phyloP scores from a whole-genome alignment of 2,329 filamentous ascomycete species.

The Cordyceps cicadae region DNA sequence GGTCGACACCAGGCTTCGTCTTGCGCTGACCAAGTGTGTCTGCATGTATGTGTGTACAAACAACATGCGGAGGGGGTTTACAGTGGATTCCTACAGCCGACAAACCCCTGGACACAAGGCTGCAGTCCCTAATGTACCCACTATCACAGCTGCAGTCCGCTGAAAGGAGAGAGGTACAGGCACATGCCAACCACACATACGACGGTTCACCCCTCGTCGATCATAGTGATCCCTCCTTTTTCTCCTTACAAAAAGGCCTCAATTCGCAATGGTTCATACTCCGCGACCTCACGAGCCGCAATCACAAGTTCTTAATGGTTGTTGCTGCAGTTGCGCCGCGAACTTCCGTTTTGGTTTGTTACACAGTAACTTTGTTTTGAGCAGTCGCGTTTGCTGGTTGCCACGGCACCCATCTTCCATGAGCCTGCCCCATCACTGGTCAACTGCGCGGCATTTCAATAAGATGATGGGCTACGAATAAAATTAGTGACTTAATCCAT shows the following conservation, averaged over 20 bases:
- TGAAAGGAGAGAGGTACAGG: not conserved
- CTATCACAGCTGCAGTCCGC: not conserved
- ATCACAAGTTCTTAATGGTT: not conserved
- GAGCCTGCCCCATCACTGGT: not conserved
- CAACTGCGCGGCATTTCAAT: no score
- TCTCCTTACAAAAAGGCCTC: not conserved
- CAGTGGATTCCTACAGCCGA: not conserved
- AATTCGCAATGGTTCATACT: not conserved
- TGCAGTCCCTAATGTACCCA: not conserved
- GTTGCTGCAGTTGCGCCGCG: not conserved
- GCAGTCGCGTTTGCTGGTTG: slow-evolving; percentile 6
- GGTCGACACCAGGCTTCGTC: no score
- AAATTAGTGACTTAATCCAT: no score
- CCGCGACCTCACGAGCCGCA: not conserved
- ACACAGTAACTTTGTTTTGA: slow-evolving; percentile 1
- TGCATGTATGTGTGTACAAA: no score
- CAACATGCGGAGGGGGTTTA: not conserved
- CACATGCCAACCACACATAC: not conserved
- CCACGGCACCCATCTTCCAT: not conserved
- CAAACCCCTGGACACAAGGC: not conserved
- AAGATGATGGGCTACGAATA: no score
- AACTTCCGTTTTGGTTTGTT: not conserved
- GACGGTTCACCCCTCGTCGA: not conserved
- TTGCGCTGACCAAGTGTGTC: no score
- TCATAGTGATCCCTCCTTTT: not conserved